Evolutionary conservation across 1,284 basidiomycete species (phyloP).

Genomic region (Cutaneotrichosporon dermatis): DNA sequence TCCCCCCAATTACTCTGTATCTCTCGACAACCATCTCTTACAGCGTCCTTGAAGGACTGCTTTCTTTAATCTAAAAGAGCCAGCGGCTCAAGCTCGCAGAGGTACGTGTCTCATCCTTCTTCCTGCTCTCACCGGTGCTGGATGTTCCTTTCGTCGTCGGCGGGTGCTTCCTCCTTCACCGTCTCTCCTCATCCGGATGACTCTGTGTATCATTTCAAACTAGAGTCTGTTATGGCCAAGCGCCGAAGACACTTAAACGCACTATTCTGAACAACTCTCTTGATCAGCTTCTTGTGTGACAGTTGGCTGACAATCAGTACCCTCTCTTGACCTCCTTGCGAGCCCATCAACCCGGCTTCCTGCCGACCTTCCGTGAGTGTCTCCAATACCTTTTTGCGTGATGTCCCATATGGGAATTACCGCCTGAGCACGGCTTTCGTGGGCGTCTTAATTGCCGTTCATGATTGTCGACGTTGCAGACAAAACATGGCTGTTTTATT

Average conservation of each 20-base stretch:
- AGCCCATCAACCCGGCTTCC: no score
- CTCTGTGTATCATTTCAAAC: slow-evolving; percentile 49
- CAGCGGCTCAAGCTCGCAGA: slow-evolving; percentile 10
- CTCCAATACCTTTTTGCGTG: no score
- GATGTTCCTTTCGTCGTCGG: background rate
- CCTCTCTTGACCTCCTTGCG: no score
- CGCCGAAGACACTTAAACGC: slow-evolving; percentile 49
- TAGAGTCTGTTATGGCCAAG: slow-evolving; percentile 51
- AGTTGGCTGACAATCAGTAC: no score
- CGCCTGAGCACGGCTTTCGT: slow-evolving; percentile 40
- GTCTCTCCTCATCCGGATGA: slow-evolving; percentile 38
- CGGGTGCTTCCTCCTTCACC: slow-evolving; percentile 1
- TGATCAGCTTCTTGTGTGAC: no score
- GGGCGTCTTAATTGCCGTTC: slow-evolving; percentile 35
- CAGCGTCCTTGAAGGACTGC: background rate
- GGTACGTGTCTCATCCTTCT: slow-evolving; percentile 9
- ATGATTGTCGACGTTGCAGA: slow-evolving; percentile 33
- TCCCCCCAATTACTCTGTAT: background rate
- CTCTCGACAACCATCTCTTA: background rate
- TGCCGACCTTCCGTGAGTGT: no score
- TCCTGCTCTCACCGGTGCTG: slow-evolving; percentile 1
- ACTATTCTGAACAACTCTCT: slow-evolving; percentile 50
- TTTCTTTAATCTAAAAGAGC: slow-evolving; percentile 4
- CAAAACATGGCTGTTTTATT: slow-evolving; percentile 51
- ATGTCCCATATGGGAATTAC: slow-evolving; percentile 50